phyloP scores from a whole-genome alignment of 805 yeast species.

The Candida morakotiae region DNA sequence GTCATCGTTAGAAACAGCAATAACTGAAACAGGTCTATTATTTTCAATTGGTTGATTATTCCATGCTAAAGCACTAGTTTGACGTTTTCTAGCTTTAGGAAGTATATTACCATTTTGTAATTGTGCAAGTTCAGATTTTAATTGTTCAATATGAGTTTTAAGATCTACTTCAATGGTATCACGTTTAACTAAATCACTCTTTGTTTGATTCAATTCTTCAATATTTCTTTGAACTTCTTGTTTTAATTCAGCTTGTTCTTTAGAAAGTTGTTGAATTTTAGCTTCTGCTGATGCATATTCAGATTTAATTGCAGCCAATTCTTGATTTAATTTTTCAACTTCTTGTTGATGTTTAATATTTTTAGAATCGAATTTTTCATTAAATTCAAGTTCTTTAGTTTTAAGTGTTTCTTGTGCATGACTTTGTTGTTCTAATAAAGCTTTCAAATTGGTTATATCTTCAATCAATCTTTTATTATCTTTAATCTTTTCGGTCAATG shows the following conservation, averaged over 20 bases:
- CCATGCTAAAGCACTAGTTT: slow-evolving; percentile 36
- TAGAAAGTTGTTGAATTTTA: slow-evolving; percentile 56
- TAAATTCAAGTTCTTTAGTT: slow-evolving; percentile 51
- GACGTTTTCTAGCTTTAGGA: slow-evolving; percentile 37
- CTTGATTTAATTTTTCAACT: slow-evolving; percentile 48
- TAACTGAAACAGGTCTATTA: slow-evolving; percentile 56
- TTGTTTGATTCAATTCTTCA: slow-evolving; percentile 58
- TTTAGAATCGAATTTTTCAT: slow-evolving; percentile 41
- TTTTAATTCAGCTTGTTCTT: slow-evolving; percentile 59
- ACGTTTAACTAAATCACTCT: slow-evolving; percentile 52
- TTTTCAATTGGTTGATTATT: slow-evolving; percentile 34
- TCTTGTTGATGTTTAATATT: slow-evolving; percentile 46
- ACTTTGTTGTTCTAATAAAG: slow-evolving; percentile 49
- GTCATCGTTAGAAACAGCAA: slow-evolving; percentile 53
- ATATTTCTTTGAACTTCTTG: slow-evolving; percentile 59
- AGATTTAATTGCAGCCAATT: slow-evolving; percentile 49
- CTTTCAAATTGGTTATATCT: slow-evolving; percentile 49
- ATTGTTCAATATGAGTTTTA: slow-evolving; percentile 55
- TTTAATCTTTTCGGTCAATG: slow-evolving; percentile 70
- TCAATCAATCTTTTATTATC: slow-evolving; percentile 72
- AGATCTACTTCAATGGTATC: slow-evolving; percentile 64
- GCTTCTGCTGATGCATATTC: slow-evolving; percentile 56
- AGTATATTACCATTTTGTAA: slow-evolving; percentile 22
- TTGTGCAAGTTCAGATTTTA: slow-evolving; percentile 48
- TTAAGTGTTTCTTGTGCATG: slow-evolving; percentile 51